Evolutionary conservation across 352 stramenopile genomes (phyloP), one percentile per base, ranked within the genome.

Genomic region (Globisporangium mamillatum): DNA sequence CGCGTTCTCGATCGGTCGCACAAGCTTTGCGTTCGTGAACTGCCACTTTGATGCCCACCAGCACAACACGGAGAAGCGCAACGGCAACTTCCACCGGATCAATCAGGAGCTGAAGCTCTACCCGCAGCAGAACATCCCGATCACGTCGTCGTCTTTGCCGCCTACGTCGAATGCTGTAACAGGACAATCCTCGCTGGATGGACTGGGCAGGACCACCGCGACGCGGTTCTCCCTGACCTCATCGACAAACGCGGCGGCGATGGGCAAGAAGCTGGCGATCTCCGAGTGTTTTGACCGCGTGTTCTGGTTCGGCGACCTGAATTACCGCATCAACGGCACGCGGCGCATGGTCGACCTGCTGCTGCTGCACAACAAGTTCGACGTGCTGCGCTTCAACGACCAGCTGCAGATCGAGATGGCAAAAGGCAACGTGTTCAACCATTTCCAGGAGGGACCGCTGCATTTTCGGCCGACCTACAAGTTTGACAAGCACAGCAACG

Each of bases 401-500:
- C 95, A 99, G 71, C 77, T 99, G 6, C 68, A 84, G 22, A 78
- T 80, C 46, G 87, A 97, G 56, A 97, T 97, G 71, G 66, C 79
- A 12, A 82, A 82, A 6, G 80, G 89, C 2, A 74, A 79, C 12
- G 92, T 97, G 48, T 99, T 99, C 77, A 44, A 66, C 14, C 75
- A 88, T 54, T 98, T 99, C 62, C 69, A 72, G 12, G 97, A 99
- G 78, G 96, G 94, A 0, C 90, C 88, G 41, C 79, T 98, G 52
- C 70, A 88, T 50, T 99, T 99, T 67, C 79, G 83, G 16, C 97
- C 97, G 8, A 98, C 96, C 16, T 99, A 98, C 78, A 99, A 99
- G 74, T 98, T 98, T 72, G 95, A 99, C 80, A 98, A 97, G 67
- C 81, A 75, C 59, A 90, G 76, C 46, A 86, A 97, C 71, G 67